Conservation (phyloP, 768 basidiomycete genomes). For the Boletus vermiculosoides region DNA sequence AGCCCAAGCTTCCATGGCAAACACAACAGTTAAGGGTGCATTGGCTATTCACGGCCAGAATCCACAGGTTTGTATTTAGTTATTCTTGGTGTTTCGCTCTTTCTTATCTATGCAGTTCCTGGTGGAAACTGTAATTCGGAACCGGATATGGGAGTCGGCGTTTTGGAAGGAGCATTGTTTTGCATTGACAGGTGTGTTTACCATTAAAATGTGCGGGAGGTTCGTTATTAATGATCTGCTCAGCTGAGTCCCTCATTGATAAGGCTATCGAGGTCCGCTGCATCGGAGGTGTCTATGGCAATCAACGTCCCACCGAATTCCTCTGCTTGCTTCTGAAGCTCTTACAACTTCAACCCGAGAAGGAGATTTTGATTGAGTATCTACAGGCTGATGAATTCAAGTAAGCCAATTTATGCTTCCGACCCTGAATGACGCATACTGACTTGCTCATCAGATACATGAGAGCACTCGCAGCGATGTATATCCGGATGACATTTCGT, state of each 20-base stretch:
- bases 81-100: not conserved
- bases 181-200: conserved; percentile 77
- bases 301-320: conserved; percentile 93
- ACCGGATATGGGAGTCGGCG: conserved; percentile 89
- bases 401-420: conserved; percentile 45
- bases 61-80: conserved; percentile 70
- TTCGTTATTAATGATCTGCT: not conserved
- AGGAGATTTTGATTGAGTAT: conserved; percentile 95
- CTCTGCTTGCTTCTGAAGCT: conserved; percentile 90
- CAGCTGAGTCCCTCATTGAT: conserved; percentile 93
- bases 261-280: conserved; percentile 78
- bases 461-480: conserved; percentile 88
- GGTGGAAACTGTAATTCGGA: conserved; percentile 95
- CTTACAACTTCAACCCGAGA: conserved; percentile 95
- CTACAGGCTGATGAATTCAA: conserved; percentile 97
- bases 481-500: conserved; percentile 92
- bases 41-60: conserved; percentile 94
- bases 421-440: not conserved
- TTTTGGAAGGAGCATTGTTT: conserved; percentile 99
- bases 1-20: conserved; percentile 61
- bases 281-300: conserved; percentile 94
- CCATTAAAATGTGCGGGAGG: not conserved
- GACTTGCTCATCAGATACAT: conserved; percentile 63
- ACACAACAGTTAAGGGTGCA: conserved; percentile 87
- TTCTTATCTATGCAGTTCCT: conserved; percentile 59